A percentile compares a stretch with the other conserved stretches of the same genome.
These are phyloP conservation scores for Monosporascus sp. DNA, from an alignment of 2,329 filamentous ascomycete genomes.

Conservation along the genomic window DNA sequence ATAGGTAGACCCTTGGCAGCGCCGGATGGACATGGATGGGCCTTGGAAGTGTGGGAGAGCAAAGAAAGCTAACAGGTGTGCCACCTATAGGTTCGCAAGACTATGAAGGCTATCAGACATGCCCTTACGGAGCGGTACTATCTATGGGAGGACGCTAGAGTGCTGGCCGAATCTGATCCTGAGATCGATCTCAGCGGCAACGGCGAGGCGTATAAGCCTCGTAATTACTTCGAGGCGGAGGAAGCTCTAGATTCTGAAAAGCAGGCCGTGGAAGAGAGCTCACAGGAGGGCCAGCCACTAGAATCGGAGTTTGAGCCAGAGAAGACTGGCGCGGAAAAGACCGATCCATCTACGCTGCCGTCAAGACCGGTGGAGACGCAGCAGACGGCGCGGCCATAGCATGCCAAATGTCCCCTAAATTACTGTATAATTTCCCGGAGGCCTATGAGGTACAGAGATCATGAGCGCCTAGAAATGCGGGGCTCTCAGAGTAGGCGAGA, in stretches of 20 bases:
- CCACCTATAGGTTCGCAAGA: conserved; percentile 58
- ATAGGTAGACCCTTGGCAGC: neutral
- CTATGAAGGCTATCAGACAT: conserved; percentile 79
- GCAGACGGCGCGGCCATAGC: conserved; percentile 1
- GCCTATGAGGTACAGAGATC: too few relatives aligned
- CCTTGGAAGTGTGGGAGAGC: neutral
- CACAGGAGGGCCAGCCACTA: conserved; percentile 5
- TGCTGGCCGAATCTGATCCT: conserved; percentile 59
- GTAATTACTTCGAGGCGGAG: conserved; percentile 30
- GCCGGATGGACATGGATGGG: too few relatives aligned
- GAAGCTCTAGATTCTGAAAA: conserved; percentile 10
- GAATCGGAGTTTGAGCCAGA: conserved; percentile 3
- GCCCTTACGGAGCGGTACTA: conserved; percentile 83
- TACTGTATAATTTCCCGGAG: too few relatives aligned
- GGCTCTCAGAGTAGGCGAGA: neutral
- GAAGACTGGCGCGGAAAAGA: conserved; percentile 9
- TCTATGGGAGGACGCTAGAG: conserved; percentile 72
- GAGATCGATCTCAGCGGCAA: conserved; percentile 56
- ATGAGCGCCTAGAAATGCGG: neutral
- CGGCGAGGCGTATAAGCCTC: conserved; percentile 45
- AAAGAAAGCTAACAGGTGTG: conserved; percentile 6
- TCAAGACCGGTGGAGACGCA: conserved; percentile 10
- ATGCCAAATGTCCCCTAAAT: too few relatives aligned
- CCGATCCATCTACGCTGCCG: conserved; percentile 15
- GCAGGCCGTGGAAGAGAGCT: neutral